Percentiles rank a stretch among this genome's conserved stretches.
These are phyloP conservation scores for Artemisia argyi DNA, from an alignment of 129 eudicot species.

Conservation along the genomic window DNA sequence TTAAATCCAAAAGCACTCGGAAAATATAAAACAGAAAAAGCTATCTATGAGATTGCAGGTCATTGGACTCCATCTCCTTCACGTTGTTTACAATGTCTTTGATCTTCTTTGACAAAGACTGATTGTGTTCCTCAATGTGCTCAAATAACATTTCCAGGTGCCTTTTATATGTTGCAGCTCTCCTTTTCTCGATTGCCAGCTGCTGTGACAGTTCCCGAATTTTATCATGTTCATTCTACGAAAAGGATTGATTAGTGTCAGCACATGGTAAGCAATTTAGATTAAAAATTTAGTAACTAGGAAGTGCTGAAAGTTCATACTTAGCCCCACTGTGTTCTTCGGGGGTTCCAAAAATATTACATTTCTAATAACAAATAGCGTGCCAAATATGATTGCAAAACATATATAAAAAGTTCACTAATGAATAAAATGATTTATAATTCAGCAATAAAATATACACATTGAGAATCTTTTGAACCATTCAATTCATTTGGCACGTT, in stretches of 20 bases:
- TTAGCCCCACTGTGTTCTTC: neutral
- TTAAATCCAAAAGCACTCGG: neutral
- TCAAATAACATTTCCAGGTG: conserved; percentile 80
- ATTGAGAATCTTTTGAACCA: no score
- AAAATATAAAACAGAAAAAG: conserved; percentile 12
- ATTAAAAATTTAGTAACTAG: neutral
- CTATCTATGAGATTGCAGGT: conserved; percentile 45
- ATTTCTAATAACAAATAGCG: no score
- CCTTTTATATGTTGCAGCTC: conserved; percentile 80
- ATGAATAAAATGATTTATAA: no score
- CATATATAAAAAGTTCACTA: no score
- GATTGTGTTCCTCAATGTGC: conserved; percentile 92
- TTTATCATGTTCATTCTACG: conserved; percentile 88
- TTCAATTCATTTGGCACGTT: no score
- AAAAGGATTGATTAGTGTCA: neutral
- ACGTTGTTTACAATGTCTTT: conserved; percentile 69
- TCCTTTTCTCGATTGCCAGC: conserved; percentile 81
- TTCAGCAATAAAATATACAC: no score
- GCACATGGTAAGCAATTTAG: neutral
- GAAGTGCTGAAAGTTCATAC: neutral
- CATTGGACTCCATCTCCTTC: conserved; percentile 65
- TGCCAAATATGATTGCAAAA: no score
- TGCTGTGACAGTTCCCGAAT: conserved; percentile 91
- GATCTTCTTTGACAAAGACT: conserved; percentile 69
- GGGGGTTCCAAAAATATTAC: no score